Evolutionary conservation across 192 early-diverging fungal genomes (phyloP).

Genomic region (Lobosporangium transversale): DNA sequence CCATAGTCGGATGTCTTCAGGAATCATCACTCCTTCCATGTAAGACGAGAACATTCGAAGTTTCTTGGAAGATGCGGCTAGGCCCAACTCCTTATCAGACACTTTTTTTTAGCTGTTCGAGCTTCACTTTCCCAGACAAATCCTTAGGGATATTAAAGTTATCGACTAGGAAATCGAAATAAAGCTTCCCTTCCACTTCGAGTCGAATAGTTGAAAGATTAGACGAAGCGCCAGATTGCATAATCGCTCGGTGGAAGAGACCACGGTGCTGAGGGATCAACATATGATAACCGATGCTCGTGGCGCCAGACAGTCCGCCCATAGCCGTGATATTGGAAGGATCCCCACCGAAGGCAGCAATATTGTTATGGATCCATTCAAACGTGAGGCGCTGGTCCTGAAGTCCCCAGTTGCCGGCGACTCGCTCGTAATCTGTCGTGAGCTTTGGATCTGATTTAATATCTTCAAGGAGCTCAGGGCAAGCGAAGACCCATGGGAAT

Average conservation of each 20-base stretch:
- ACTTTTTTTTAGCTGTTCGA: slow-evolving; percentile 11
- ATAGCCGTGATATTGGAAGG: slow-evolving; percentile 14
- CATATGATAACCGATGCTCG: slow-evolving; percentile 30
- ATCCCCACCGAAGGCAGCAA: slow-evolving; percentile 18
- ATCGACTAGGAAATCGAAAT: slow-evolving; percentile 17
- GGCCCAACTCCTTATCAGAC: not conserved
- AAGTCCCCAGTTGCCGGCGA: slow-evolving; percentile 38
- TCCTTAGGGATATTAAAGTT: slow-evolving; percentile 26
- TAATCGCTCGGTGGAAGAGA: slow-evolving; percentile 35
- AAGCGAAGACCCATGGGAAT: slow-evolving; percentile 55
- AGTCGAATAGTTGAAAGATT: slow-evolving; percentile 15
- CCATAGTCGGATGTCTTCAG: slow-evolving; percentile 18
- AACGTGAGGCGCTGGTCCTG: slow-evolving; percentile 23
- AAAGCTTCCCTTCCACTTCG: slow-evolving; percentile 25
- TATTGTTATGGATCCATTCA: slow-evolving; percentile 32
- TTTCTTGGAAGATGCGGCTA: slow-evolving; percentile 4
- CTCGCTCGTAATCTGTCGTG: slow-evolving; percentile 7
- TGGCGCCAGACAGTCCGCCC: slow-evolving; percentile 24
- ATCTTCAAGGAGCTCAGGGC: slow-evolving; percentile 30
- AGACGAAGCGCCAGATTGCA: slow-evolving; percentile 27
- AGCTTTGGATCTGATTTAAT: slow-evolving; percentile 4
- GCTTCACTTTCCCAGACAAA: slow-evolving; percentile 13
- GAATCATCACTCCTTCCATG: slow-evolving; percentile 25
- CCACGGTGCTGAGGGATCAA: slow-evolving; percentile 33
- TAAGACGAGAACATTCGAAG: slow-evolving; percentile 28